A percentile compares a stretch with the other conserved stretches of the same genome.
Conservation (phyloP, 2,329 filamentous ascomycete species). For the Chaetomiaceae sp. region DNA sequence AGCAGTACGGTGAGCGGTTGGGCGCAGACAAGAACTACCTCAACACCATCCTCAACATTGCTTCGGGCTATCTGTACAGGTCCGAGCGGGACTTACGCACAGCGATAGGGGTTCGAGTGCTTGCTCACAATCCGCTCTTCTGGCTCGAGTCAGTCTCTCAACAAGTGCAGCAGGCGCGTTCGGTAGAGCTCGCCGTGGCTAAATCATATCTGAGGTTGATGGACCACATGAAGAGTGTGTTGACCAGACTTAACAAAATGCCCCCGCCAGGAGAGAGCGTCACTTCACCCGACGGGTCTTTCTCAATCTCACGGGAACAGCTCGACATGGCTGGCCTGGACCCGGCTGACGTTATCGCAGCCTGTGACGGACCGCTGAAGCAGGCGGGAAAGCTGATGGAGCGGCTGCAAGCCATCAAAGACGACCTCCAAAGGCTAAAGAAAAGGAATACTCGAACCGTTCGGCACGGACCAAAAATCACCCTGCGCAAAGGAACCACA, state of each 20-base stretch:
- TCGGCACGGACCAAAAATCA: no score
- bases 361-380: slow-evolving; percentile 5
- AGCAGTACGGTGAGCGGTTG: neutral
- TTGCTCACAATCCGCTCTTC: neutral
- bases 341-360: neutral
- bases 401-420: neutral
- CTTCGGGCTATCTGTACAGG: neutral
- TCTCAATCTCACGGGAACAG: neutral
- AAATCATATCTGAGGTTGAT: neutral
- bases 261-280: neutral
- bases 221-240: neutral
- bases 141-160: neutral
- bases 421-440: neutral
- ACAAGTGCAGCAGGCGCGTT: neutral
- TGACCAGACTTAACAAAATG: neutral
- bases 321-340: neutral
- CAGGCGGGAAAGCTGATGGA: neutral
- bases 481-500: no score
- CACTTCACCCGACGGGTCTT: neutral
- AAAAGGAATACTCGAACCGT: neutral
- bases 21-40: neutral
- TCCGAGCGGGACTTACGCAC: neutral
- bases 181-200: neutral
- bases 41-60: neutral
- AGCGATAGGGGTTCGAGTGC: neutral